Evolutionary conservation across 2,329 filamentous ascomycete genomes (phyloP).

Genomic region (Hyphodiscus sp.): DNA sequence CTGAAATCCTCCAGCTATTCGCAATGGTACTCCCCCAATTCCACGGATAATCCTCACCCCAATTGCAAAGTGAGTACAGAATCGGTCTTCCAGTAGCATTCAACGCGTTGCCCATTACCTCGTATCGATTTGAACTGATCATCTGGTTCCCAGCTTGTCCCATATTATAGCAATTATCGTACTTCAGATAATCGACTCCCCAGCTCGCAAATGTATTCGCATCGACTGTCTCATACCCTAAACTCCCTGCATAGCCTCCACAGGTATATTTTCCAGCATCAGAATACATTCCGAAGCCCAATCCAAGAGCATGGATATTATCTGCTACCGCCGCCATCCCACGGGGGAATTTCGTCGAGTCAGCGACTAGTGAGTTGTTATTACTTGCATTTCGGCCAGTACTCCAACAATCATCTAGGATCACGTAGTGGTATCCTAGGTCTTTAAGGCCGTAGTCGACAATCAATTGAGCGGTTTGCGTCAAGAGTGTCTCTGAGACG

Average conservation of each 20-base stretch:
- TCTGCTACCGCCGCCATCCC: constrained; percentile 42
- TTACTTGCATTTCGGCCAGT: constrained; percentile 35
- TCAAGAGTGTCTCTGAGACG: constrained; percentile 43
- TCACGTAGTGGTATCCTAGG: constrained; percentile 51
- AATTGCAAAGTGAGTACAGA: constrained; percentile 37
- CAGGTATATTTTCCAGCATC: constrained; percentile 38
- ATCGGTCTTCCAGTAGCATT: constrained; percentile 33
- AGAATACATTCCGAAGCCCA: constrained; percentile 49
- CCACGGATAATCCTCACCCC: constrained; percentile 43
- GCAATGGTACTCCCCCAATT: constrained; percentile 31
- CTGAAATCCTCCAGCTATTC: constrained; percentile 34
- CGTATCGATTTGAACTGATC: constrained; percentile 30
- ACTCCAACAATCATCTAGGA: constrained; percentile 47
- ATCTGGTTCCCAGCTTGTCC: constrained; percentile 40
- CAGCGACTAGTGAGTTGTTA: constrained; percentile 37
- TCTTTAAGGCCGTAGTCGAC: constrained; percentile 44
- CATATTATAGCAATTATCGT: constrained; percentile 51
- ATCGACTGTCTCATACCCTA: constrained; percentile 46
- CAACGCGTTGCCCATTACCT: constrained; percentile 31
- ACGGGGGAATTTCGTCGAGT: constrained; percentile 39
- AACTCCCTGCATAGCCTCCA: constrained; percentile 36
- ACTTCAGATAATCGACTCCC: constrained; percentile 48
- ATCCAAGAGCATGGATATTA: constrained; percentile 39
- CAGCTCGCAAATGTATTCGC: constrained; percentile 44
- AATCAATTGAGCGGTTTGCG: constrained; percentile 40